Conservation (phyloP, 1,139 yeast genomes). For the Citeromyces siamensis region DNA sequence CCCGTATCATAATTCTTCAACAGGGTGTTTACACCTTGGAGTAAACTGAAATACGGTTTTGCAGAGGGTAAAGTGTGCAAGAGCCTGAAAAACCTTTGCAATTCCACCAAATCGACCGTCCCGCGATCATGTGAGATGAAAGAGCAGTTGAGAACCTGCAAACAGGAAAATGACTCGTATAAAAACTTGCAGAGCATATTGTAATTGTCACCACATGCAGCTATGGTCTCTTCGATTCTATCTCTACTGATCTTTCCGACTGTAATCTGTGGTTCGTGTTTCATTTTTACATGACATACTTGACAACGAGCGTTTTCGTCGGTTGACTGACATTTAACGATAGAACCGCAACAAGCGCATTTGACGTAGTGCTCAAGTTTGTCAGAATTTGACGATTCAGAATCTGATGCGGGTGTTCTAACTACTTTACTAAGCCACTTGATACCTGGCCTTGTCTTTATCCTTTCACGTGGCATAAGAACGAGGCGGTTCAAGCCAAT, state of each 20-base stretch:
- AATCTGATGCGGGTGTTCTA: too few relatives aligned
- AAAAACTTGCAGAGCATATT: conserved; percentile 12
- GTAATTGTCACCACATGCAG: not conserved
- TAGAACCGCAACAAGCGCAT: too few relatives aligned
- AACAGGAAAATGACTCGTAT: conserved; percentile 26
- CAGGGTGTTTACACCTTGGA: conserved; percentile 34
- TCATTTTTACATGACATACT: too few relatives aligned
- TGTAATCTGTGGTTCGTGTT: too few relatives aligned
- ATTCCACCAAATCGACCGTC: conserved; percentile 27
- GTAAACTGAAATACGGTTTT: conserved; percentile 40
- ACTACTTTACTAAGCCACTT: too few relatives aligned
- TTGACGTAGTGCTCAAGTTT: not conserved
- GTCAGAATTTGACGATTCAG: not conserved
- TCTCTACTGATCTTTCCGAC: too few relatives aligned
- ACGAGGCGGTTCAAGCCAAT: not conserved
- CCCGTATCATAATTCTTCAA: conserved; percentile 29
- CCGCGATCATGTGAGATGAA: conserved; percentile 18
- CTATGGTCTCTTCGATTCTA: too few relatives aligned
- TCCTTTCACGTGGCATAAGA: too few relatives aligned
- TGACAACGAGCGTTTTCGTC: too few relatives aligned
- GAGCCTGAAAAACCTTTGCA: conserved; percentile 27
- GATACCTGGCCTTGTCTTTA: too few relatives aligned
- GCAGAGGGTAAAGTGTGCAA: conserved; percentile 41
- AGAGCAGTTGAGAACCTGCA: conserved; percentile 31
- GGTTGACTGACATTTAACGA: too few relatives aligned